Percentiles rank a stretch among this genome's conserved stretches.
Conservation (phyloP, 2,329 filamentous ascomycete species). For the Westerdykella aurantiaca region DNA sequence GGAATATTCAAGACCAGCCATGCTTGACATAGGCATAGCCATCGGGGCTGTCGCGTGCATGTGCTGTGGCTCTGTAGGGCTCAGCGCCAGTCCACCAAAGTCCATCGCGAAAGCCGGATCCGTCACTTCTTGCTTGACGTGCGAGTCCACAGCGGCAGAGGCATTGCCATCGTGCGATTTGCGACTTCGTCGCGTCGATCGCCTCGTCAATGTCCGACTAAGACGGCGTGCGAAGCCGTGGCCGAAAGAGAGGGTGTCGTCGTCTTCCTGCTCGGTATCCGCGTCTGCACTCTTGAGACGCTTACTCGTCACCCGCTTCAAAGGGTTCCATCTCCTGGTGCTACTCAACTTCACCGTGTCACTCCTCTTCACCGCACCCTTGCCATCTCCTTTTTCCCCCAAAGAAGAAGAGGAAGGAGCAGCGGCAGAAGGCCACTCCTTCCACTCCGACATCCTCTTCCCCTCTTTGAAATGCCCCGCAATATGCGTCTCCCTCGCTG, state of each 20-base stretch:
- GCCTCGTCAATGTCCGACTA: constrained; percentile 1
- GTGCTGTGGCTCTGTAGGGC: too few species aligned
- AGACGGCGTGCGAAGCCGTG: not conserved
- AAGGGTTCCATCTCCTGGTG: not conserved
- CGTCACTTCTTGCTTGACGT: too few species aligned
- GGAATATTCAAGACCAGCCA: too few species aligned
- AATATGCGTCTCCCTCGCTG: constrained; percentile 27
- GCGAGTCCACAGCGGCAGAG: too few species aligned
- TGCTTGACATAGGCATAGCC: too few species aligned
- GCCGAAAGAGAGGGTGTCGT: not conserved
- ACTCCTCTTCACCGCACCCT: not conserved
- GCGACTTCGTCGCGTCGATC: constrained; percentile 3
- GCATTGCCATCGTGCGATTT: not conserved
- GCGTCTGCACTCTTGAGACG: not conserved
- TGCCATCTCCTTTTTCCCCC: constrained; percentile 1
- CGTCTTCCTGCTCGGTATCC: not conserved
- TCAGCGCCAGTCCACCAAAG: too few species aligned
- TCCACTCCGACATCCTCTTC: constrained; percentile 26
- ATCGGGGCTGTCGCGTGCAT: too few species aligned
- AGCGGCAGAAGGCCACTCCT: constrained; percentile 1
- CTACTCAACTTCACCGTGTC: not conserved
- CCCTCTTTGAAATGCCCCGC: constrained; percentile 31
- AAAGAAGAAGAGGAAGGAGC: too few species aligned
- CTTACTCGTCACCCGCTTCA: not conserved
- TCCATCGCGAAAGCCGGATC: too few species aligned